A percentile compares a stretch with the other conserved stretches of the same genome.
Evolutionary conservation across 2,329 filamentous ascomycete species (phyloP).

Genomic region (Alternaria metachromatica): DNA sequence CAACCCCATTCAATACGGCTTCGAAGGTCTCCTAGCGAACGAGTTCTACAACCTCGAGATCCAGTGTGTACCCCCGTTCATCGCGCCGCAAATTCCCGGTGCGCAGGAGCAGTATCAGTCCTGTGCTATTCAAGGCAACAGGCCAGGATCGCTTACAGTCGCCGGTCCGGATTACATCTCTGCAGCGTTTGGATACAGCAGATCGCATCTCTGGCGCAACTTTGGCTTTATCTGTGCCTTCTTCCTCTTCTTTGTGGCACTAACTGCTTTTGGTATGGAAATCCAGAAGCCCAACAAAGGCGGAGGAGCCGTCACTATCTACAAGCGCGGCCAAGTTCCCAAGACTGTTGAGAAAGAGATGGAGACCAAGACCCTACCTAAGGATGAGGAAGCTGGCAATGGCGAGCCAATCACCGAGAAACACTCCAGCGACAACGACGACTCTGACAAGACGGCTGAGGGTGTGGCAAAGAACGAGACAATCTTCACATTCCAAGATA

Average conservation of each 20-base stretch:
- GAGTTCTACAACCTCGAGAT: constrained; percentile 69
- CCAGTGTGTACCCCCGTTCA: constrained; percentile 60
- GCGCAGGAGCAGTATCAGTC: constrained; percentile 60
- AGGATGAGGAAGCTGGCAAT: constrained; percentile 61
- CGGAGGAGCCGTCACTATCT: constrained; percentile 65
- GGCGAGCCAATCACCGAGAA: constrained; percentile 37
- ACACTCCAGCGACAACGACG: constrained; percentile 31
- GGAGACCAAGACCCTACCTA: constrained; percentile 55
- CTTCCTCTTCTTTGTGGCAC: constrained; percentile 57
- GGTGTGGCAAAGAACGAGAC: constrained; percentile 67
- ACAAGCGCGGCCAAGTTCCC: constrained; percentile 69
- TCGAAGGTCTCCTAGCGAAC: constrained; percentile 72
- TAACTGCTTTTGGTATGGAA: constrained; percentile 55
- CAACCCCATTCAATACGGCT: constrained; percentile 71
- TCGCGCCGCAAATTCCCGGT: constrained; percentile 62
- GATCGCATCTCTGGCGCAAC: constrained; percentile 67
- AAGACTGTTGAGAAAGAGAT: constrained; percentile 64
- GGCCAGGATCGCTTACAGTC: constrained; percentile 60
- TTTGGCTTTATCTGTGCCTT: constrained; percentile 61
- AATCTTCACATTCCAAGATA: constrained; percentile 79
- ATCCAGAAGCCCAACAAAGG: constrained; percentile 65
- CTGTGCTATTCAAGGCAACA: constrained; percentile 65
- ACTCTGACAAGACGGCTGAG: constrained; percentile 44
- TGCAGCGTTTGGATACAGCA: constrained; percentile 61
- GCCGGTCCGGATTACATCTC: constrained; percentile 64